Evolutionary conservation across 805 yeast species (phyloP).

Genomic region (Ogataea sp.): DNA sequence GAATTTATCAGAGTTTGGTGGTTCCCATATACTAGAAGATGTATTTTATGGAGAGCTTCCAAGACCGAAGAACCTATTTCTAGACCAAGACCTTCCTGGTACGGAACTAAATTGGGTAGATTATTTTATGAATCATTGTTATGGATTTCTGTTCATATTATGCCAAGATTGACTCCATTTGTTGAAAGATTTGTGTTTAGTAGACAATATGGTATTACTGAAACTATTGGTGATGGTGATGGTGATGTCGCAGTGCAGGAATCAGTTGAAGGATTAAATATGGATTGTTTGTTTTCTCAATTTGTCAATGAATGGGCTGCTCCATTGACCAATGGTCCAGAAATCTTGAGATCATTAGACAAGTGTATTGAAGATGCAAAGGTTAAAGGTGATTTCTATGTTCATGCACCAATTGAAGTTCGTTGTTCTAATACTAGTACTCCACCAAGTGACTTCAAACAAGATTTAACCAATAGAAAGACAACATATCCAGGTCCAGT

Average conservation of each 20-base stretch:
- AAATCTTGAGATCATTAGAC: slow-evolving; percentile 55
- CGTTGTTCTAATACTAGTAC: slow-evolving; percentile 81
- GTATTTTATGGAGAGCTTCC: slow-evolving; percentile 85
- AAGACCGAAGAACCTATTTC: slow-evolving; percentile 61
- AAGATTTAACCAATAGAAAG: slow-evolving; percentile 46
- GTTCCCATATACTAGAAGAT: slow-evolving; percentile 87
- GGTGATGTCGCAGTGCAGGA: slow-evolving; percentile 63
- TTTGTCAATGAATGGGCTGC: slow-evolving; percentile 98
- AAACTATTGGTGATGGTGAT: slow-evolving; percentile 48
- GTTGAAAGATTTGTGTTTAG: slow-evolving; percentile 80
- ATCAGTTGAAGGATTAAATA: slow-evolving; percentile 81
- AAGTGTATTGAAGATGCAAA: slow-evolving; percentile 57
- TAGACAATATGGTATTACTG: slow-evolving; percentile 75
- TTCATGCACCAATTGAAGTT: slow-evolving; percentile 93
- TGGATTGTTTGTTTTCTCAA: slow-evolving; percentile 94
- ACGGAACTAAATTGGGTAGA: slow-evolving; percentile 76
- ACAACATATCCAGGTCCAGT: slow-evolving; percentile 65
- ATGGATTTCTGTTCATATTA: slow-evolving; percentile 68
- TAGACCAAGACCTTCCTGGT: slow-evolving; percentile 69
- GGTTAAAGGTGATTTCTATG: slow-evolving; percentile 55
- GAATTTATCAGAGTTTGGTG: slow-evolving; percentile 95
- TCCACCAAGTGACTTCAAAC: slow-evolving; percentile 12
- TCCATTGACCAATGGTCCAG: slow-evolving; percentile 73
- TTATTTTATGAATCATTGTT: slow-evolving; percentile 70
- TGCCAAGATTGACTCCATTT: slow-evolving; percentile 72